These are phyloP conservation scores for Saccharomycopsis guyanensis DNA, from an alignment of 805 yeast genomes.

Conservation along the genomic window DNA sequence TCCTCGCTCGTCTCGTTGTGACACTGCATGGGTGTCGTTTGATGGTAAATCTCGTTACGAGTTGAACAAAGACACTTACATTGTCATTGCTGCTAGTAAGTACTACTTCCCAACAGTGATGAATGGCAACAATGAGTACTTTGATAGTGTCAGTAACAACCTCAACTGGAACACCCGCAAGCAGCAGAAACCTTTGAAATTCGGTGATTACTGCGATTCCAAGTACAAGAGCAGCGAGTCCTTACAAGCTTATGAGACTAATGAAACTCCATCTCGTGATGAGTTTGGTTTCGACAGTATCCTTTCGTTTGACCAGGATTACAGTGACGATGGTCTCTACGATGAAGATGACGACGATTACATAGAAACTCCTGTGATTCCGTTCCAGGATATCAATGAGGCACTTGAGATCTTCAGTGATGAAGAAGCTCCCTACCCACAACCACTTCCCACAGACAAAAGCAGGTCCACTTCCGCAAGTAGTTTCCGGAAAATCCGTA, in stretches of 20 bases:
- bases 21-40: conserved; percentile 92
- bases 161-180: conserved; percentile 92
- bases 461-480: conserved; percentile 5
- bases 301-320: neutral
- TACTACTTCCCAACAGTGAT: conserved; percentile 92
- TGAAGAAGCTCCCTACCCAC: conserved; percentile 8
- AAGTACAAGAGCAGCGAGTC: neutral
- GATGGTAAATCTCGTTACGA: conserved; percentile 90
- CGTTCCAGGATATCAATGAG: conserved; percentile 18
- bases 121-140: conserved; percentile 63
- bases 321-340: neutral
- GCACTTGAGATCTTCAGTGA: conserved; percentile 19
- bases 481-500: conserved; percentile 11
- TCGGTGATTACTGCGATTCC: conserved; percentile 7
- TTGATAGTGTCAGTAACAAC: conserved; percentile 79
- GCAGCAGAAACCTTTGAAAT: conserved; percentile 57
- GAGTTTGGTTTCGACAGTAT: neutral
- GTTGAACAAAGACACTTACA: conserved; percentile 73
- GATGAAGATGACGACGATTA: conserved; percentile 13
- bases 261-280: neutral
- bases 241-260: neutral
- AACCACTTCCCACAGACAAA: neutral
- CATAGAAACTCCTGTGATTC: conserved; percentile 19
- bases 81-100: conserved; percentile 76
- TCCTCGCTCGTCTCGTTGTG: conserved; percentile 68